A percentile compares a stretch with the other conserved stretches of the same genome.
These are phyloP conservation scores for Cytospora chrysosperma DNA, from an alignment of 2,329 filamentous ascomycete species.

Conservation along the genomic window DNA sequence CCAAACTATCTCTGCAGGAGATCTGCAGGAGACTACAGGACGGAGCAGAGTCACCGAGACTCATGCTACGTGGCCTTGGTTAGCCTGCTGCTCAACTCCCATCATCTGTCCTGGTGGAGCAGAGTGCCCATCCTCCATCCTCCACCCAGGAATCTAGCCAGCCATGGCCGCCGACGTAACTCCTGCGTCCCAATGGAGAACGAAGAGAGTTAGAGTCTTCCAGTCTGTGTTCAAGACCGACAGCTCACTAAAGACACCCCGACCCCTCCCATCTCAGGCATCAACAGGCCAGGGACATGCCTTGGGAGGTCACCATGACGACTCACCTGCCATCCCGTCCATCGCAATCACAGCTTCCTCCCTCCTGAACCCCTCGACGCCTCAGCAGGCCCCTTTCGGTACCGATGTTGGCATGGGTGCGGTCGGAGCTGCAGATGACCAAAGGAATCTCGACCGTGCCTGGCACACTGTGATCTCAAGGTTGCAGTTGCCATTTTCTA, in stretches of 20 bases:
- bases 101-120: not conserved
- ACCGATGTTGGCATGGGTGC: slow-evolving; percentile 12
- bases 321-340: slow-evolving; percentile 15
- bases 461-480: slow-evolving; percentile 62
- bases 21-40: not conserved
- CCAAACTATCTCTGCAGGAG: not conserved
- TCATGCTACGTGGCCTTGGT: not conserved
- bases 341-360: slow-evolving; percentile 9
- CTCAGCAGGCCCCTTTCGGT: slow-evolving; percentile 1
- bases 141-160: not conserved
- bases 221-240: slow-evolving; percentile 57
- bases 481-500: slow-evolving; percentile 56
- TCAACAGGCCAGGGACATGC: slow-evolving; percentile 44
- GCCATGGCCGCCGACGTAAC: slow-evolving; percentile 19
- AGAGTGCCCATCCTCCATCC: not conserved
- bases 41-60: not conserved
- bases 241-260: slow-evolving; percentile 49
- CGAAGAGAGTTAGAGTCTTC: slow-evolving; percentile 50
- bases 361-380: slow-evolving; percentile 4
- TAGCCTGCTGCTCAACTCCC: not conserved
- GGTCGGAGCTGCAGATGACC: slow-evolving; percentile 40
- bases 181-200: slow-evolving; percentile 42
- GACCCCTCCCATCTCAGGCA: slow-evolving; percentile 38
- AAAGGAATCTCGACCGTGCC: slow-evolving; percentile 58
- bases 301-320: slow-evolving; percentile 34